phyloP scores from a whole-genome alignment of 345 rosid species.

The Angophora floribunda region DNA sequence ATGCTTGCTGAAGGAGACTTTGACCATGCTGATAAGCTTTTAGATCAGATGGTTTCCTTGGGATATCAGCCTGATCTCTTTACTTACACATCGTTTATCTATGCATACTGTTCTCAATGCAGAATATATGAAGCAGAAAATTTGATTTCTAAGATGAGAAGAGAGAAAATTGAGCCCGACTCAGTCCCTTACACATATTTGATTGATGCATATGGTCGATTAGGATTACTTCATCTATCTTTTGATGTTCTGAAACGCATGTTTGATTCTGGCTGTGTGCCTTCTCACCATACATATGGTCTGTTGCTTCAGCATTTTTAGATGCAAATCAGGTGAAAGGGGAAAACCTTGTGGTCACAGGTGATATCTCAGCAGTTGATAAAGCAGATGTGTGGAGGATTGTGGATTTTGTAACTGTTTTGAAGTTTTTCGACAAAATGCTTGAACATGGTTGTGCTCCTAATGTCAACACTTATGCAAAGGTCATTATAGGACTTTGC shows the following conservation, averaged over 20 bases:
- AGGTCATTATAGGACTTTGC: constrained; percentile 65
- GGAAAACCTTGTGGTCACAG: constrained; percentile 6
- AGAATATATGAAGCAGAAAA: constrained; percentile 60
- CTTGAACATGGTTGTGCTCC: constrained; percentile 50
- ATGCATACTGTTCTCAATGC: constrained; percentile 53
- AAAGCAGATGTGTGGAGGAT: constrained; percentile 42
- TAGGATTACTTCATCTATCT: constrained; percentile 43
- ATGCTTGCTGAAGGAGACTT: constrained; percentile 60
- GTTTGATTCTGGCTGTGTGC: constrained; percentile 69
- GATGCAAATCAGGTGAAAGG: constrained; percentile 27
- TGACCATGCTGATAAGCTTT: constrained; percentile 35
- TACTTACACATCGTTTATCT: constrained; percentile 68
- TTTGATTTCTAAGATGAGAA: constrained; percentile 51
- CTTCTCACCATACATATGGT: constrained; percentile 60
- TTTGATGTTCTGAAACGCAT: constrained; percentile 75
- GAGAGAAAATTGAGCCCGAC: constrained; percentile 61
- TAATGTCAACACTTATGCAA: constrained; percentile 37
- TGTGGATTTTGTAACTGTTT: constrained; percentile 43
- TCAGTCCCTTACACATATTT: constrained; percentile 49
- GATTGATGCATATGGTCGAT: constrained; percentile 51
- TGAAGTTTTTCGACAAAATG: constrained; percentile 59
- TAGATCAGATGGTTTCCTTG: constrained; percentile 41
- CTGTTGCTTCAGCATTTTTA: constrained; percentile 50
- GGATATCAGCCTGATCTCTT: constrained; percentile 62
- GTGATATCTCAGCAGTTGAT: constrained; percentile 7